Percentiles rank a stretch among this genome's conserved stretches.
Evolutionary conservation across 2,329 filamentous ascomycete genomes (phyloP).

Genomic region (Hypoxylon rubiginosum): DNA sequence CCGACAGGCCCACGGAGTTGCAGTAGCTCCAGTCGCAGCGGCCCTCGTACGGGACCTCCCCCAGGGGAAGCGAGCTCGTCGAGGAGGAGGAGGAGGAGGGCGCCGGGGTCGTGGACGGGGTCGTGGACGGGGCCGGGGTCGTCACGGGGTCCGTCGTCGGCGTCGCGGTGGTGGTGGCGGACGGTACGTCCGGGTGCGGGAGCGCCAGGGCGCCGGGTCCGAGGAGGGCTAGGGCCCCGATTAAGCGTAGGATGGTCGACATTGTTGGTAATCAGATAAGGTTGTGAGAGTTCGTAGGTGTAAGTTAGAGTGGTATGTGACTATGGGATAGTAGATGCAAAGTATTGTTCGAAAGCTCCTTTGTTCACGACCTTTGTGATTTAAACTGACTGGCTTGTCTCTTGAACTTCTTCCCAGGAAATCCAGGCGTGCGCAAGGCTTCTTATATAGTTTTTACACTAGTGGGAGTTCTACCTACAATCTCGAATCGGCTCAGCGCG

Average conservation of each 20-base stretch:
- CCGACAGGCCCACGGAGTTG: slow-evolving; percentile 36
- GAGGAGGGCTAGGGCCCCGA: slow-evolving; percentile 7
- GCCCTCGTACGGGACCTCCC: slow-evolving; percentile 6
- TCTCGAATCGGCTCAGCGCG: neutral
- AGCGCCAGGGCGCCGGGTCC: slow-evolving; percentile 1
- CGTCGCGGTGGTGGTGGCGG: slow-evolving; percentile 1
- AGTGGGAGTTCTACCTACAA: neutral
- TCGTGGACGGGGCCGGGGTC: neutral
- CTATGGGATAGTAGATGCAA: neutral
- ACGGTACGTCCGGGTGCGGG: slow-evolving; percentile 6
- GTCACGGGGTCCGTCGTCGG: neutral
- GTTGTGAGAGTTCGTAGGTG: neutral
- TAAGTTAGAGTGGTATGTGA: neutral
- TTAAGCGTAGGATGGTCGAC: slow-evolving; percentile 4
- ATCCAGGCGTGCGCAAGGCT: neutral
- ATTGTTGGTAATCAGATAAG: neutral
- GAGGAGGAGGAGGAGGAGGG: slow-evolving; percentile 5
- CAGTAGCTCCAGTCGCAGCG: slow-evolving; percentile 49
- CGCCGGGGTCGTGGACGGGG: slow-evolving; percentile 5
- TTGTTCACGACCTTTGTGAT: neutral
- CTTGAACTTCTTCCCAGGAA: neutral
- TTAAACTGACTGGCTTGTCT: neutral
- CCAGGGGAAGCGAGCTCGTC: neutral
- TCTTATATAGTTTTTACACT: neutral
- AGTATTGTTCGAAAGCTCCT: neutral